Conservation (phyloP, 2,329 filamentous ascomycete species). For the Calonectria hawksworthii region DNA sequence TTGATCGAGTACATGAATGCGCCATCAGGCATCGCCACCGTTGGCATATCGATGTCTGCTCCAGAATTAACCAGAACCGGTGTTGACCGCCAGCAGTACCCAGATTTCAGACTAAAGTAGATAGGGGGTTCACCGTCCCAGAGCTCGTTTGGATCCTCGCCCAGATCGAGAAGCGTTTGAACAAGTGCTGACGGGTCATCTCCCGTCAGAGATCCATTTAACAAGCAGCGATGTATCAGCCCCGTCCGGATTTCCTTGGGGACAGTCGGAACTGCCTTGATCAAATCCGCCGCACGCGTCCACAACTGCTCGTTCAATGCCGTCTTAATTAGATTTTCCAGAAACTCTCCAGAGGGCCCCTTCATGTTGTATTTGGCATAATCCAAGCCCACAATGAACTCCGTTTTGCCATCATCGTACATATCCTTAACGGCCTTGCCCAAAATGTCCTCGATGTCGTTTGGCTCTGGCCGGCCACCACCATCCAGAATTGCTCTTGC, state of each 20-base stretch:
- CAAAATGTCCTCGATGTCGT: constrained; percentile 41
- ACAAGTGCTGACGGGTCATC: constrained; percentile 45
- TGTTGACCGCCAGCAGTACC: constrained; percentile 46
- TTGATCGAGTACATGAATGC: constrained; percentile 46
- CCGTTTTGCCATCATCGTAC: constrained; percentile 45
- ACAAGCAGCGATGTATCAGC: constrained; percentile 41
- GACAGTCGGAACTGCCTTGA: constrained; percentile 38
- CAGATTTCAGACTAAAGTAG: constrained; percentile 46
- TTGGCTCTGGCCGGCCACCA: constrained; percentile 41
- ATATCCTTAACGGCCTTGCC: constrained; percentile 38
- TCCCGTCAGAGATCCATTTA: constrained; percentile 36
- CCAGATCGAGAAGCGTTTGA: constrained; percentile 42
- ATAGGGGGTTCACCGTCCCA: constrained; percentile 43
- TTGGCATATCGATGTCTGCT: constrained; percentile 43
- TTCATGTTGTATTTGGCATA: constrained; percentile 41
- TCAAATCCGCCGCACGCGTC: constrained; percentile 44
- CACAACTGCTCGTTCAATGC: constrained; percentile 42
- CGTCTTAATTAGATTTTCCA: constrained; percentile 36
- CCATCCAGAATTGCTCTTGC: constrained; percentile 42
- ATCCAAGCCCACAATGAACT: constrained; percentile 41
- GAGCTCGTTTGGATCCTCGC: constrained; percentile 44
- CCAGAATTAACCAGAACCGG: constrained; percentile 44
- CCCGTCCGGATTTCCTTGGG: constrained; percentile 39
- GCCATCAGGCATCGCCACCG: constrained; percentile 43
- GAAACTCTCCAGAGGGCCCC: constrained; percentile 40